A percentile compares a stretch with the other conserved stretches of the same genome.
These are phyloP conservation scores for Tetracladium maxilliforme DNA, from an alignment of 2,329 filamentous ascomycete species.

Conservation along the genomic window DNA sequence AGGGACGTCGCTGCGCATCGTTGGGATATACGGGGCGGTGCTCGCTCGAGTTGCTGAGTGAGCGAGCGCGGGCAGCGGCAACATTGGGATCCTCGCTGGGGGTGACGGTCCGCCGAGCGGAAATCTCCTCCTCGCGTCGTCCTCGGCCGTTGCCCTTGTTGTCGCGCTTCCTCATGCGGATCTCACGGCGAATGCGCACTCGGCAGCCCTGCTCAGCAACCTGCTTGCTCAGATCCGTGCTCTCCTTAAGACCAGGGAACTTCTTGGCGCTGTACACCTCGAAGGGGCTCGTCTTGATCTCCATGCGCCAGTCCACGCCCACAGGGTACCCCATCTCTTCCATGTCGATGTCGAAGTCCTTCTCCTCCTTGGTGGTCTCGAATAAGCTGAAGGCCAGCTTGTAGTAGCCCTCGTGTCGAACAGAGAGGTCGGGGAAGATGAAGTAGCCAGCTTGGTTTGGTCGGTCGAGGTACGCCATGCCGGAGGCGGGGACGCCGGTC, in stretches of 20 bases:
- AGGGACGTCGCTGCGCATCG: slow-evolving; percentile 29
- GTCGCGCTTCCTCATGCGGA: slow-evolving; percentile 77
- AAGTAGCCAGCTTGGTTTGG: slow-evolving; percentile 77
- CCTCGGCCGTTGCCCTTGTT: slow-evolving; percentile 41
- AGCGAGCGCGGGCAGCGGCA: slow-evolving; percentile 31
- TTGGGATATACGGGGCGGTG: slow-evolving; percentile 25
- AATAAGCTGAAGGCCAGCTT: slow-evolving; percentile 85
- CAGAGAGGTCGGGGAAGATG: slow-evolving; percentile 91
- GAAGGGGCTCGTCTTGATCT: slow-evolving; percentile 79
- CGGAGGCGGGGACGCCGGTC: slow-evolving; percentile 87
- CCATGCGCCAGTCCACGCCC: slow-evolving; percentile 71
- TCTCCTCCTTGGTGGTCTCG: slow-evolving; percentile 77
- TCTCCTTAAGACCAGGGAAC: slow-evolving; percentile 86
- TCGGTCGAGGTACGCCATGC: slow-evolving; percentile 89
- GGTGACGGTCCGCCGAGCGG: slow-evolving; percentile 16
- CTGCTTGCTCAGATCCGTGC: slow-evolving; percentile 74
- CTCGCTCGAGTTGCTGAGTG: slow-evolving; percentile 42
- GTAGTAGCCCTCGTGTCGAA: slow-evolving; percentile 89
- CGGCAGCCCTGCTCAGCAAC: slow-evolving; percentile 95
- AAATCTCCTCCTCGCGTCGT: slow-evolving; percentile 42
- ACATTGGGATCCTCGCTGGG: slow-evolving; percentile 7
- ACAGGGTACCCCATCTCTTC: slow-evolving; percentile 14
- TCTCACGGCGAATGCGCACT: slow-evolving; percentile 87
- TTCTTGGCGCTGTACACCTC: slow-evolving; percentile 94
- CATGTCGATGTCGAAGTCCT: slow-evolving; percentile 52